Percentiles rank a stretch among this genome's conserved stretches.
These are phyloP conservation scores for Glarea lozoyensis DNA, from an alignment of 495 filamentous ascomycete genomes.

Conservation along the genomic window DNA sequence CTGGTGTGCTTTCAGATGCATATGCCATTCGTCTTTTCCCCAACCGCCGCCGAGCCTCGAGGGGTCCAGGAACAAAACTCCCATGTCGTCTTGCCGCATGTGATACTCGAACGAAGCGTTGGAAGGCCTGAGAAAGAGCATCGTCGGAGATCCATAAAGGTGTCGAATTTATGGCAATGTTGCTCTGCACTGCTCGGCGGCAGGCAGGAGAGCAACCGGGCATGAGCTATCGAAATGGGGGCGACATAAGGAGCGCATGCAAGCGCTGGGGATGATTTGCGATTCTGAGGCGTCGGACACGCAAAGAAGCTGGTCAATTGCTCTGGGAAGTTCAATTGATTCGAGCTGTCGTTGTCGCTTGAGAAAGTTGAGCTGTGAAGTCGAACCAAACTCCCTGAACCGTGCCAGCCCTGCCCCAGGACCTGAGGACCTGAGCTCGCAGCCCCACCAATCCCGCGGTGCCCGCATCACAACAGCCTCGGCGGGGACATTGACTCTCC, in stretches of 20 bases:
- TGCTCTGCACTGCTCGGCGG: constrained; percentile 31
- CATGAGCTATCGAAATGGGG: constrained; percentile 19
- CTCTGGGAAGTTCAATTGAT: background rate
- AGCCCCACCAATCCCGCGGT: too few relatives aligned
- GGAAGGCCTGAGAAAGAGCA: constrained; percentile 27
- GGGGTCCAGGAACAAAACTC: constrained; percentile 32
- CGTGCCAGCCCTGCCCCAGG: constrained; percentile 1
- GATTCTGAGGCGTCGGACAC: too few relatives aligned
- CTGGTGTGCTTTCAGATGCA: constrained; percentile 26
- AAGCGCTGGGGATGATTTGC: too few relatives aligned
- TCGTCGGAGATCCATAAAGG: constrained; percentile 37
- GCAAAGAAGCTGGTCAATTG: too few relatives aligned
- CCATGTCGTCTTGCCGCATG: constrained; percentile 20
- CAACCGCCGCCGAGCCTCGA: constrained; percentile 42
- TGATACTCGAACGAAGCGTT: constrained; percentile 29
- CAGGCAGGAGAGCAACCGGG: constrained; percentile 27
- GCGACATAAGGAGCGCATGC: background rate
- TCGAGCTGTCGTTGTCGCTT: background rate
- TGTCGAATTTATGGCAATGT: constrained; percentile 23
- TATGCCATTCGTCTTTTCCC: constrained; percentile 42
- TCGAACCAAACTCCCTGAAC: too few relatives aligned
- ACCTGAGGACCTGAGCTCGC: too few relatives aligned
- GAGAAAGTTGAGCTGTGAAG: background rate
- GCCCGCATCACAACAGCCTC: too few relatives aligned
- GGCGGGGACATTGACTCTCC: background rate